Base-by-base conservation (phyloP, 75 land plant genomes). In the Gnetum montanum region DNA sequence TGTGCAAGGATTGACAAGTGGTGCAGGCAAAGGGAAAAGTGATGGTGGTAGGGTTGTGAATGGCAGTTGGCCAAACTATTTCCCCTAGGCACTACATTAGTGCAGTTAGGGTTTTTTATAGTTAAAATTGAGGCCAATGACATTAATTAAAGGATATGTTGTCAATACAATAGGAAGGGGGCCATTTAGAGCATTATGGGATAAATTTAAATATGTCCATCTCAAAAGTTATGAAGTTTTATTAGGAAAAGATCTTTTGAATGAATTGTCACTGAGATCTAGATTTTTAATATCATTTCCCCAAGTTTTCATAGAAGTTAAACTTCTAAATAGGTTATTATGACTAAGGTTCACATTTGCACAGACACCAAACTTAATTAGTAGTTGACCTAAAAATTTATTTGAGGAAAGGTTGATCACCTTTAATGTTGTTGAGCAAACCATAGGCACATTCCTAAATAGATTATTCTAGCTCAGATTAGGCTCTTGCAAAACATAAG, bases 361-460 rank as follows among this genome's bases (percentile, higher is more conserved):
- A 62, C 88, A 84, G 37, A 65, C 66, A 5, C 82, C 85, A 13
- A 88, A 26, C 55, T 47, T 63, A 3, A 46, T 0, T 34, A 94
- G 97, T 50, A 91, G 62, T 58, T 61, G 20, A 18, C 97, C 97
- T 22, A 84, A 65, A 28, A 91, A 65, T 2, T 44, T 34, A 55
- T 91, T 91, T 25, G 71, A 73, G 16, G 97, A 84, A 26, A 91
- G 67, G 58, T 88, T 88, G 35, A 91, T 69, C 44, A 65, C 31
- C 34, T 46, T 73, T 43, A 91, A 56, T 31, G 70, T 72, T 56
- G 66, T 37, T 15, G 97, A 79, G 0, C 74, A 64, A 7, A 91
- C 77, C 19, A 54, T 65, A n/a, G 60, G 60, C 8, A 91, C 52
- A 23, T 59, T 65, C 34, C 97, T 81, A 66, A 64, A 57, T 36